These are phyloP conservation scores for Phyllosticta citriasiana DNA, from an alignment of 2,329 filamentous ascomycete genomes.

Conservation along the genomic window DNA sequence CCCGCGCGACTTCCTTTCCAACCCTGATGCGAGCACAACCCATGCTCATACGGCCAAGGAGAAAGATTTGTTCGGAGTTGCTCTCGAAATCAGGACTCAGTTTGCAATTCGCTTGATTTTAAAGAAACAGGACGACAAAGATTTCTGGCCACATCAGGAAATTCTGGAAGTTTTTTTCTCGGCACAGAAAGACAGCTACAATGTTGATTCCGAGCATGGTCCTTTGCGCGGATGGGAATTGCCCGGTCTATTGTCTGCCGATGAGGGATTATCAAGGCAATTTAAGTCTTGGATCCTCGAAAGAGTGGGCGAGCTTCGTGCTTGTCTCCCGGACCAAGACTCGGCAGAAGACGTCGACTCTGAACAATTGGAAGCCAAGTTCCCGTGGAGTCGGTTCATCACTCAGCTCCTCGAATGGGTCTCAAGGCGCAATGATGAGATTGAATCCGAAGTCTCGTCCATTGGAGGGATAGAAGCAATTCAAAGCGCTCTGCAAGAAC, in stretches of 20 bases:
- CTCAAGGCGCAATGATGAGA: slow-evolving; percentile 34
- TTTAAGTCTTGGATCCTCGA: slow-evolving; percentile 27
- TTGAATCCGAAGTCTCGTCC: slow-evolving; percentile 31
- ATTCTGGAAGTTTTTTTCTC: slow-evolving; percentile 35
- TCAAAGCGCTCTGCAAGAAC: neutral
- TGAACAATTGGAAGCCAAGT: slow-evolving; percentile 34
- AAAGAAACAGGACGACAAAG: slow-evolving; percentile 23
- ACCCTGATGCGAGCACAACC: slow-evolving; percentile 13
- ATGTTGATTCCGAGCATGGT: slow-evolving; percentile 9
- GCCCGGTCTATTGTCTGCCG: slow-evolving; percentile 27
- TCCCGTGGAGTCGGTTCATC: slow-evolving; percentile 42
- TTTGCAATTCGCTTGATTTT: slow-evolving; percentile 40
- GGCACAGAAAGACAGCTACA: slow-evolving; percentile 9
- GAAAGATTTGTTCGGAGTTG: slow-evolving; percentile 35
- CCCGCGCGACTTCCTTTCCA: slow-evolving; percentile 24
- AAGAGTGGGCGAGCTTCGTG: slow-evolving; percentile 29
- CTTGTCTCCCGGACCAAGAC: slow-evolving; percentile 24
- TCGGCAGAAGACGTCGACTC: slow-evolving; percentile 29
- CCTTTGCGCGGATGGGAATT: slow-evolving; percentile 27
- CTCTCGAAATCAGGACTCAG: slow-evolving; percentile 47
- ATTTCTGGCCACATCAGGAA: slow-evolving; percentile 29
- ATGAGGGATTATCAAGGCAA: slow-evolving; percentile 27
- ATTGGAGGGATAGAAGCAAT: slow-evolving; percentile 37
- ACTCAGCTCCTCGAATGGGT: slow-evolving; percentile 38
- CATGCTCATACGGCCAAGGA: neutral